These are phyloP conservation scores for Penicillium cosmopolitanum DNA, from an alignment of 495 filamentous ascomycete genomes.

Conservation along the genomic window DNA sequence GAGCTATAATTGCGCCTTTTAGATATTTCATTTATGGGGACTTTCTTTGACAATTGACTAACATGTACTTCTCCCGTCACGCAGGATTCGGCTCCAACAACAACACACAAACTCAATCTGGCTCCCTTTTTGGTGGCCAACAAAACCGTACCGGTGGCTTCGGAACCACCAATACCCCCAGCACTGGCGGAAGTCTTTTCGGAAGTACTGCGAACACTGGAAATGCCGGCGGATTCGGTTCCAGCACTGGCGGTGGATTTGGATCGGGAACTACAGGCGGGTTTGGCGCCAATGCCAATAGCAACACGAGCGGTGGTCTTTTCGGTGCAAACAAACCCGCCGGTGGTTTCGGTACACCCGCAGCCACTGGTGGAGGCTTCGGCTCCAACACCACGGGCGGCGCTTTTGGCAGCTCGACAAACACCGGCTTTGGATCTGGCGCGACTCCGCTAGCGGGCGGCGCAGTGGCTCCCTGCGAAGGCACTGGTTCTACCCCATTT, in stretches of 20 bases:
- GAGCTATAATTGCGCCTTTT: neutral
- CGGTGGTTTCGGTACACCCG: conserved; percentile 36
- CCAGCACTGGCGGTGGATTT: conserved; percentile 28
- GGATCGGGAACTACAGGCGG: conserved; percentile 32
- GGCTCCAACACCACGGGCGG: conserved; percentile 20
- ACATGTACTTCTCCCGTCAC: conserved; percentile 15
- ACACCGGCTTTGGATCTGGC: conserved; percentile 46
- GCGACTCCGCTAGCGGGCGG: conserved; percentile 55
- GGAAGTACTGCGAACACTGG: conserved; percentile 51
- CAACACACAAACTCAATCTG: conserved; percentile 37
- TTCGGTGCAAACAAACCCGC: conserved; percentile 50
- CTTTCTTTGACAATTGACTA: conserved; percentile 17
- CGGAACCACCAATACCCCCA: conserved; percentile 45
- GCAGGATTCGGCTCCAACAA: conserved; percentile 45
- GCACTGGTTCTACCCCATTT: conserved; percentile 79
- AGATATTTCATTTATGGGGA: too few species aligned
- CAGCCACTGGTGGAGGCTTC: conserved; percentile 23
- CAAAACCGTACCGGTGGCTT: conserved; percentile 50
- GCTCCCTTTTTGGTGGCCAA: conserved; percentile 43
- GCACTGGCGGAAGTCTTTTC: conserved; percentile 50
- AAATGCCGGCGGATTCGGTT: conserved; percentile 52
- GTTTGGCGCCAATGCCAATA: conserved; percentile 46
- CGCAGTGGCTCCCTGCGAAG: conserved; percentile 50
- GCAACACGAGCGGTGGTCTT: conserved; percentile 43
- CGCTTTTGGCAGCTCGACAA: conserved; percentile 31